phyloP scores from a whole-genome alignment of 306 rosid species.

The Ochetophila trinervis region DNA sequence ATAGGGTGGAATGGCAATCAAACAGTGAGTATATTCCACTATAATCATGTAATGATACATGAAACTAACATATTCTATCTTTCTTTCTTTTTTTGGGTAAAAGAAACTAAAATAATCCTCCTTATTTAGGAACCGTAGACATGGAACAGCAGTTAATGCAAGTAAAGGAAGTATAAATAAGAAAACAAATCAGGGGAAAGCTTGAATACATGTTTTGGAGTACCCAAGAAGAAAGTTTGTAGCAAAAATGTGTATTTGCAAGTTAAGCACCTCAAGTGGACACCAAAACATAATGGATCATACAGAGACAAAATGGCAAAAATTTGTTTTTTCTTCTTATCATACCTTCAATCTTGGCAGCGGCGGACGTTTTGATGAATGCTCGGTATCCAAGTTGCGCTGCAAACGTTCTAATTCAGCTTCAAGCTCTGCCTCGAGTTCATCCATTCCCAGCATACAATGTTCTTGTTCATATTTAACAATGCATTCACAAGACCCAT shows the following conservation, averaged over 20 bases:
- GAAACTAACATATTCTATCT: too few species aligned
- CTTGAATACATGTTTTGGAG: too few species aligned
- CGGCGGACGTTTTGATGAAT: slow-evolving; percentile 29
- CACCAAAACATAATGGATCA: not conserved
- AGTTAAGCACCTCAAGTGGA: not conserved
- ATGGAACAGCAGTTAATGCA: too few species aligned
- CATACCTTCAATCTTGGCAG: slow-evolving; percentile 47
- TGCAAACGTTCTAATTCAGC: slow-evolving; percentile 74
- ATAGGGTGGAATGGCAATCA: too few species aligned
- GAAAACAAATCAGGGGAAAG: too few species aligned
- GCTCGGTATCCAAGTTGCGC: slow-evolving; percentile 59
- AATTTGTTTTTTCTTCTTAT: not conserved
- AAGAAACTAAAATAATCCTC: too few species aligned
- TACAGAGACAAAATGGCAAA: not conserved
- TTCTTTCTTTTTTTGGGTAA: too few species aligned
- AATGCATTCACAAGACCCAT: slow-evolving; percentile 24
- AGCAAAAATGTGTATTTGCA: not conserved
- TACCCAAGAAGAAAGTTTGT: too few species aligned
- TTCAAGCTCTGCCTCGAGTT: slow-evolving; percentile 71
- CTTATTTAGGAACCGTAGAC: too few species aligned
- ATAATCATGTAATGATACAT: too few species aligned
- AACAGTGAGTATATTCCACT: too few species aligned
- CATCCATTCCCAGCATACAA: slow-evolving; percentile 48
- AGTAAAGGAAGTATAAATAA: too few species aligned
- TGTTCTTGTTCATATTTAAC: slow-evolving; percentile 37